A percentile compares a stretch with the other conserved stretches of the same genome.
These are phyloP conservation scores for Fereydounia khargensis DNA, from an alignment of 1,284 basidiomycete species.

Conservation along the genomic window DNA sequence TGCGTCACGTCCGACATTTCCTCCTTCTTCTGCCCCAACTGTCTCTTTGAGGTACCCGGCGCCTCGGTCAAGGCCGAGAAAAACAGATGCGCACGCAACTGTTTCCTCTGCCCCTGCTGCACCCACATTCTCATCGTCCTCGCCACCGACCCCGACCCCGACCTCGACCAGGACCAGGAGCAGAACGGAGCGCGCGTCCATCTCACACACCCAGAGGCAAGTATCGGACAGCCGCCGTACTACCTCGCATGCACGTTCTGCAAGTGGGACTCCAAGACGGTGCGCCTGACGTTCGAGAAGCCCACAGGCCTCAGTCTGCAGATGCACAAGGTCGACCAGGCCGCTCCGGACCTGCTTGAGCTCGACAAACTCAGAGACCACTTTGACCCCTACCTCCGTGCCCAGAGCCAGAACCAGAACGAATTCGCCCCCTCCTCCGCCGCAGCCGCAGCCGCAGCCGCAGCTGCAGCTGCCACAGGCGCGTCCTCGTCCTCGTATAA, in stretches of 20 bases:
- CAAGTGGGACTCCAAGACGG: conserved; percentile 87
- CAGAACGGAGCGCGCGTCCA: conserved; percentile 5
- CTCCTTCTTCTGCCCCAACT: conserved; percentile 96
- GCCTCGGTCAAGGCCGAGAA: conserved; percentile 93
- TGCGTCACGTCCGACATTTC: conserved; percentile 90
- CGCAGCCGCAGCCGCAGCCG: conserved; percentile 22
- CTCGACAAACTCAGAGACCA: conserved; percentile 40
- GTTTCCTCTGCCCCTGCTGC: conserved; percentile 92
- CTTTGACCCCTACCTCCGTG: conserved; percentile 33
- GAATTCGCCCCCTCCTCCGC: neutral
- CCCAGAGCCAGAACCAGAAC: conserved; percentile 24
- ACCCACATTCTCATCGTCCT: conserved; percentile 82
- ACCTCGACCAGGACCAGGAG: neutral
- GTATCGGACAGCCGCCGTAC: conserved; percentile 77
- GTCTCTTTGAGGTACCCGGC: conserved; percentile 96
- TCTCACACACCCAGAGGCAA: conserved; percentile 51
- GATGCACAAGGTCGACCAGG: conserved; percentile 28
- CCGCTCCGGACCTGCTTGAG: conserved; percentile 28
- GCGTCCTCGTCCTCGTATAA: conserved; percentile 3
- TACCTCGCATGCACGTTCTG: conserved; percentile 88
- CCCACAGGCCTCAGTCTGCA: conserved; percentile 74
- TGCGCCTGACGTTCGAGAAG: conserved; percentile 91
- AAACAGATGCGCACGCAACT: conserved; percentile 95
- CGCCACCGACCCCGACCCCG: conserved; percentile 70
- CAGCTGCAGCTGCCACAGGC: conserved; percentile 16